These are phyloP conservation scores for Aaosphaeria pasadenensis DNA, from an alignment of 2,329 filamentous ascomycete species.

Conservation along the genomic window DNA sequence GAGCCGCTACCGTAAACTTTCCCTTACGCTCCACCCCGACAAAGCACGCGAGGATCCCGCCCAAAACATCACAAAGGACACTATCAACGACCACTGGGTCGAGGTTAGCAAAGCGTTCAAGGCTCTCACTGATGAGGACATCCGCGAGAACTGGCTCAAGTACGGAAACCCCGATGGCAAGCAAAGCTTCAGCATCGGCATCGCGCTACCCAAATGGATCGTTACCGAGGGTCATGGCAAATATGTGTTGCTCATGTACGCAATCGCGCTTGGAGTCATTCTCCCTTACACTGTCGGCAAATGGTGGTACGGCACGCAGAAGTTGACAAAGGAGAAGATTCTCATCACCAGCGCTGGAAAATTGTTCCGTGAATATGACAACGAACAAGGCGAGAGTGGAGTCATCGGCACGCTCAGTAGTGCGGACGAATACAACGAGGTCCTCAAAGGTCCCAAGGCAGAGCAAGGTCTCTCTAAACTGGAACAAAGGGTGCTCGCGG, in stretches of 20 bases:
- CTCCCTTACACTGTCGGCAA: constrained; percentile 90
- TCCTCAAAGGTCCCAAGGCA: constrained; percentile 73
- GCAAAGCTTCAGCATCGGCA: constrained; percentile 97
- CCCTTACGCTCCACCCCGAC: constrained; percentile 86
- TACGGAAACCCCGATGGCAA: constrained; percentile 97
- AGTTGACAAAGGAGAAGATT: constrained; percentile 88
- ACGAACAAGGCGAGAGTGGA: constrained; percentile 75
- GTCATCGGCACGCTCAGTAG: constrained; percentile 78
- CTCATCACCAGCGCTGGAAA: constrained; percentile 91
- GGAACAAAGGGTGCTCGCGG: constrained; percentile 73
- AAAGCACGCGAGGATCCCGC: constrained; percentile 79
- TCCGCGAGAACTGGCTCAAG: constrained; percentile 94
- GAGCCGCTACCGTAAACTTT: constrained; percentile 82
- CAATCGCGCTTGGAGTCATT: constrained; percentile 79
- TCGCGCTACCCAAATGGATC: constrained; percentile 90
- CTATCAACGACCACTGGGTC: constrained; percentile 83
- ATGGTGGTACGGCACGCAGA: constrained; percentile 98
- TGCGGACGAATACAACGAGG: constrained; percentile 78
- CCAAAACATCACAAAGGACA: constrained; percentile 86
- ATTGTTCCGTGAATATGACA: constrained; percentile 89
- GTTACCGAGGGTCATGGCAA: constrained; percentile 92
- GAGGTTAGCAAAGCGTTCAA: constrained; percentile 98
- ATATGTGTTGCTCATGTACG: constrained; percentile 90
- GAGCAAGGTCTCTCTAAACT: constrained; percentile 79
- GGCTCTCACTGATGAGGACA: constrained; percentile 92